Base-by-base conservation (phyloP, 345 rosid species). In the Conringia planisiliqua region DNA sequence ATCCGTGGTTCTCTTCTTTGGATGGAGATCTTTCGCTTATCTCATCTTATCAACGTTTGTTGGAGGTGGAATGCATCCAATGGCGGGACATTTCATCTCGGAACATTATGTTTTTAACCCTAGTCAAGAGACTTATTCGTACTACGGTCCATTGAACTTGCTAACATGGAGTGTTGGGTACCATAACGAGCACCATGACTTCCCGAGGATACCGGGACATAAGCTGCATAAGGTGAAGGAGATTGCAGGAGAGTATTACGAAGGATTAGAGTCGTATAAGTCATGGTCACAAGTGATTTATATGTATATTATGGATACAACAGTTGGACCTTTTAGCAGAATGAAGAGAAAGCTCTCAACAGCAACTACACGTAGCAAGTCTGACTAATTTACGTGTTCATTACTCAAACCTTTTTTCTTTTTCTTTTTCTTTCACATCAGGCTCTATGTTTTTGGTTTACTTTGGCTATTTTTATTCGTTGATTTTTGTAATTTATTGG, bases 121-220 rank as follows among this genome's bases (percentile, higher is more conserved):
- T 0, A 83, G 80, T 3, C 98, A 91, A 75, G 97, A 93, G 77
- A 91, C 97, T 5, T 91, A 91, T 75, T 93, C 95, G 18, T 93
- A 88, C 74, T 93, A 91, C 33, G 96, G 95, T 50, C 98, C 96
- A 30, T 66, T 93, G 75, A 93, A 91, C 72, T 83, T 84, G 9
- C 51, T 93, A 65, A 82, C 96, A 5, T 89, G 96, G 98, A 82
- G 80, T 36, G 94, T 91, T 1, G 97, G 98, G 0, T 89, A 86
- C 82, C 98, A 93, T 79, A 93, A 91, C 20, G 97, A 93, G 80
- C 97, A 91, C 72, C 96, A 93, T 62, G 98, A 93, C 74, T 91
- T 91, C 83, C 95, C 95, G 0, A 88, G 97, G 84, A 93, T 89
- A 54, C 84, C 97, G 0, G 97, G 97, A 43, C 78, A 16, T 81